These are phyloP conservation scores for Cyphellophora europaea DNA, from an alignment of 2,329 filamentous ascomycete genomes.

Conservation along the genomic window DNA sequence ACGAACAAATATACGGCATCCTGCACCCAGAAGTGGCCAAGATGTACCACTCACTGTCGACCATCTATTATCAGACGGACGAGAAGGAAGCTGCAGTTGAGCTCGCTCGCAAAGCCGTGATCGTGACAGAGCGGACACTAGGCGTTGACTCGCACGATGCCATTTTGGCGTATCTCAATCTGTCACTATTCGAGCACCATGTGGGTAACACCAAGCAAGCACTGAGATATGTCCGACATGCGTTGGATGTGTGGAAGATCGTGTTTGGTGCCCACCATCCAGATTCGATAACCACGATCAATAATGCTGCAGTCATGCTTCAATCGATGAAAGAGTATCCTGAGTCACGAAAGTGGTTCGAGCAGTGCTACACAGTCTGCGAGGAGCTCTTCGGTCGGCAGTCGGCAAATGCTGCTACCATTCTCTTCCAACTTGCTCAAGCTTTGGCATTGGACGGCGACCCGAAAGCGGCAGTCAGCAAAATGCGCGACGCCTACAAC, in stretches of 20 bases:
- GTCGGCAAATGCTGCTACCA: conserved; percentile 85
- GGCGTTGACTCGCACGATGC: conserved; percentile 92
- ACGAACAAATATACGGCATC: conserved; percentile 98
- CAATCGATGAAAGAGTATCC: conserved; percentile 91
- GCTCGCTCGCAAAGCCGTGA: conserved; percentile 89
- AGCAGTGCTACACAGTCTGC: conserved; percentile 80
- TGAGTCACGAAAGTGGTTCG: conserved; percentile 93
- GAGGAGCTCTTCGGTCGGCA: conserved; percentile 82
- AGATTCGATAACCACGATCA: conserved; percentile 96
- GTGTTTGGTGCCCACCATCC: conserved; percentile 91
- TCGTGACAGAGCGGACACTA: conserved; percentile 88
- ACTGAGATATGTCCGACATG: conserved; percentile 83
- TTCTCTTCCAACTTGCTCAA: conserved; percentile 95
- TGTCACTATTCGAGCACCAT: conserved; percentile 88
- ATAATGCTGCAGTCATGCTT: conserved; percentile 98
- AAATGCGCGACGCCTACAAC: conserved; percentile 94
- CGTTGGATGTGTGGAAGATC: conserved; percentile 90
- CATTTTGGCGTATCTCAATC: conserved; percentile 88
- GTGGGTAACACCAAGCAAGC: conserved; percentile 81
- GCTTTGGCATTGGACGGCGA: conserved; percentile 93
- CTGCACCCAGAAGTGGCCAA: conserved; percentile 92
- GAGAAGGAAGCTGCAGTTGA: conserved; percentile 95
- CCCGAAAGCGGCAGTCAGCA: conserved; percentile 78
- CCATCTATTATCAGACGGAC: conserved; percentile 94
- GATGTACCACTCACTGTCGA: conserved; percentile 89